These are phyloP conservation scores for Cladosporium sp. DNA, from an alignment of 2,329 filamentous ascomycete genomes.

Conservation along the genomic window DNA sequence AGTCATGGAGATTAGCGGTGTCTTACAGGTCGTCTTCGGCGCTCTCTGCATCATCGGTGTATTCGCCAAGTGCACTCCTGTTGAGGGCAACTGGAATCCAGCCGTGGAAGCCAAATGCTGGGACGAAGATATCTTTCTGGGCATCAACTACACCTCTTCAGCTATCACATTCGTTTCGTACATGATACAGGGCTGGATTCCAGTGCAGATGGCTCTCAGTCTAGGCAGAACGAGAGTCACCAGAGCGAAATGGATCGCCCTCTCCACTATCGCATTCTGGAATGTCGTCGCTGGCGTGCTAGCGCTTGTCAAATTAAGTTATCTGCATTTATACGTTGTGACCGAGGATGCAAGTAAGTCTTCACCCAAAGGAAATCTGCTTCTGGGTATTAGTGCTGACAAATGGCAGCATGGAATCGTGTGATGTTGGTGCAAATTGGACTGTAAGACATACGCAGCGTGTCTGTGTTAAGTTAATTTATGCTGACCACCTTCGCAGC, in stretches of 20 bases:
- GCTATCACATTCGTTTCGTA: background rate
- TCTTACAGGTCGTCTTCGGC: background rate
- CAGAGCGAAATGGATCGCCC: background rate
- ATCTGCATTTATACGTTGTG: background rate
- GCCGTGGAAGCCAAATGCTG: background rate
- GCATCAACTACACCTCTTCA: background rate
- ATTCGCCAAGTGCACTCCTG: background rate
- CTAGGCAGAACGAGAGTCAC: background rate
- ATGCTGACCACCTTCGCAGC: background rate
- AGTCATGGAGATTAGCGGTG: background rate
- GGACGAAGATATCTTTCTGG: background rate
- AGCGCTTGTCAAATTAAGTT: background rate
- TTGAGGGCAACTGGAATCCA: background rate
- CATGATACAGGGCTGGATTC: conserved; percentile 1
- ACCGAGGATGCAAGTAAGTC: background rate
- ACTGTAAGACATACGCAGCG: background rate
- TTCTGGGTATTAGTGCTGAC: too few relatives aligned
- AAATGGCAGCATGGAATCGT: background rate
- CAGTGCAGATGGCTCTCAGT: background rate
- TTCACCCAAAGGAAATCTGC: background rate
- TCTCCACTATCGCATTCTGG: background rate
- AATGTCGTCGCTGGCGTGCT: background rate
- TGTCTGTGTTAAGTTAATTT: too few relatives aligned
- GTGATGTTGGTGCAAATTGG: background rate
- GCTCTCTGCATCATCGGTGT: background rate